Base-by-base conservation (phyloP, 2,329 filamentous ascomycete genomes). In the Leptographium procerum region DNA sequence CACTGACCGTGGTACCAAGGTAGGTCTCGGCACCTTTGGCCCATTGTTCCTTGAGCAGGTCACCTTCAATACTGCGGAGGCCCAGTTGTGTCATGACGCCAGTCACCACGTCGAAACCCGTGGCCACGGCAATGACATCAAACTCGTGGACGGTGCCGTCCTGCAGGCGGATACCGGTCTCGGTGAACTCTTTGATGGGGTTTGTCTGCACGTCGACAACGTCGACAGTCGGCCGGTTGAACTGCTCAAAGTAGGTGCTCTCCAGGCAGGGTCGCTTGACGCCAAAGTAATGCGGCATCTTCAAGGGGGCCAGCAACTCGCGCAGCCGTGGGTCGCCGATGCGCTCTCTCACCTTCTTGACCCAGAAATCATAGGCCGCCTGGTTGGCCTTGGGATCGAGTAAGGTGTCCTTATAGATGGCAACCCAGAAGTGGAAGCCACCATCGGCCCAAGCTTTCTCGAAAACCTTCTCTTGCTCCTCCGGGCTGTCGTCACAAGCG, bases 301-400 rank as follows among this genome's bases (percentile, higher is more conserved):
- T 66, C 10, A 72, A 63, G 0, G 82, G 82, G 0, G 80, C 80
- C 8, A 84, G 70, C 2, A 83, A 61, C 16, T 81, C 75, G 29
- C 73, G 69, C 61, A 75, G 73, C 29, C 68, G 68, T 0, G 79
- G 73, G 58, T 84, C 77, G 0, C 71, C 68, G 50, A 85, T 73
- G 2, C 81, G 73, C 14, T 68, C 70, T 0, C 78, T 72, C 0
- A 75, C 75, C 66, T 81, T 81, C 60, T 72, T 72, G 2, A 70
- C 71, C 77, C 81, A 84, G 66, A 83, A 83, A 3, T 76, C 69
- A 64, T 83, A 84, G 0, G 73, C 70, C 57, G 75, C 72, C n/a
- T 72, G 66, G 64, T 84, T 85, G 2, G 77, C 77, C 16, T 77
- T 71, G 0, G 67, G 48, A 31, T 73, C 68, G 22, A 69, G 66